A percentile compares a stretch with the other conserved stretches of the same genome.
Conservation (phyloP, 306 rosid species). For the Quercus suber region DNA sequence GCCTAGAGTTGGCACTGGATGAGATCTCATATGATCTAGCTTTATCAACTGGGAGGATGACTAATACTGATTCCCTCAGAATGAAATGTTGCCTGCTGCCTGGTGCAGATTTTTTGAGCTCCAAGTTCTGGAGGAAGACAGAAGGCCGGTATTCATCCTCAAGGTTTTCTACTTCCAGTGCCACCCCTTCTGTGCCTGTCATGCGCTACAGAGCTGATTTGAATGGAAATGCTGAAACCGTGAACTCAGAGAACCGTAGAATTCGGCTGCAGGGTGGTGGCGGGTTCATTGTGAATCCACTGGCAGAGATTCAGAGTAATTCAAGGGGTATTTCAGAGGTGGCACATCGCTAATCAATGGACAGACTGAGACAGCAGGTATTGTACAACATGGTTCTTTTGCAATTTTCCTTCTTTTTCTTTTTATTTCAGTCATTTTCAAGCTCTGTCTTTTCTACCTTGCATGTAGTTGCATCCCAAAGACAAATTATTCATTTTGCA, state of each 20-base stretch:
- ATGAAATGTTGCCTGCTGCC: slow-evolving; percentile 72
- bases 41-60: slow-evolving; percentile 78
- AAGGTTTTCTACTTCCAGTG: slow-evolving; percentile 41
- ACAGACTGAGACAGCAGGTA: slow-evolving; percentile 35
- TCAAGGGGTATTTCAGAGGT: slow-evolving; percentile 32
- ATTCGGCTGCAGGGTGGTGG: slow-evolving; percentile 50
- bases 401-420: neutral
- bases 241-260: slow-evolving; percentile 39
- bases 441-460: neutral
- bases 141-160: slow-evolving; percentile 51
- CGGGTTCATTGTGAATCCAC: slow-evolving; percentile 82
- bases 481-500: neutral
- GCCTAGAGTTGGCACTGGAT: slow-evolving; percentile 88
- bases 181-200: slow-evolving; percentile 42
- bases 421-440: no score
- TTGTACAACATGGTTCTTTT: neutral
- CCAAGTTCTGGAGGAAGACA: slow-evolving; percentile 82
- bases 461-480: neutral
- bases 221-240: slow-evolving; percentile 39
- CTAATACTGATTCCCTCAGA: slow-evolving; percentile 33
- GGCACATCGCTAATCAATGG: slow-evolving; percentile 26
- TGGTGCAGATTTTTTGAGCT: slow-evolving; percentile 75
- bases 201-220: slow-evolving; percentile 32
- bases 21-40: slow-evolving; percentile 94
- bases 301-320: slow-evolving; percentile 60